These are phyloP conservation scores for Fusarium austroafricanum DNA, from an alignment of 2,329 filamentous ascomycete species.

Conservation along the genomic window DNA sequence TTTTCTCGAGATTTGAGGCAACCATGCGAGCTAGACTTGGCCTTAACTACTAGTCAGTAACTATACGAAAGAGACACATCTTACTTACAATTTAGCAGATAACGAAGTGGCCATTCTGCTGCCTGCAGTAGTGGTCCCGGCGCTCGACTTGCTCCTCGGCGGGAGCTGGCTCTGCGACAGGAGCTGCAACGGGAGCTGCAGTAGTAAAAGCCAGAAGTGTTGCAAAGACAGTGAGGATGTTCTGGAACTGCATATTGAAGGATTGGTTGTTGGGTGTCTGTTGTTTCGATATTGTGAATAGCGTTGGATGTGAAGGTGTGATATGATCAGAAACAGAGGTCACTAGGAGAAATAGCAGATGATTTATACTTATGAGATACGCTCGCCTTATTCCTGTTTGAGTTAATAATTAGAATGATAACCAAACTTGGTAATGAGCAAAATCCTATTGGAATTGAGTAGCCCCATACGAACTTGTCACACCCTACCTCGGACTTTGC, in stretches of 20 bases:
- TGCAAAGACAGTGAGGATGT: neutral
- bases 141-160: neutral
- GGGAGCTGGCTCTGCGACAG: neutral
- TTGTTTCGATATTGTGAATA: neutral
- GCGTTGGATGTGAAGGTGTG: too few relatives aligned
- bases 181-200: neutral
- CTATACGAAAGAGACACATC: too few relatives aligned
- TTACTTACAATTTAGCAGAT: neutral
- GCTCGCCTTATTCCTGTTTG: too few relatives aligned
- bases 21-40: too few relatives aligned
- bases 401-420: too few relatives aligned
- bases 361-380: neutral
- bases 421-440: too few relatives aligned
- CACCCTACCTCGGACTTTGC: too few relatives aligned
- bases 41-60: too few relatives aligned
- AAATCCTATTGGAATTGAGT: too few relatives aligned
- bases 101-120: neutral
- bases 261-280: neutral
- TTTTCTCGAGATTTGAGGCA: too few relatives aligned
- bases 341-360: neutral
- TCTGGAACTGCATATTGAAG: neutral
- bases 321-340: too few relatives aligned
- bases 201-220: neutral
- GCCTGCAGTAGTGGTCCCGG: slow-evolving; percentile 1
- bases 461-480: too few relatives aligned